Evolutionary conservation across 2,329 filamentous ascomycete genomes (phyloP).

Genomic region (Claviceps pazoutovae): DNA sequence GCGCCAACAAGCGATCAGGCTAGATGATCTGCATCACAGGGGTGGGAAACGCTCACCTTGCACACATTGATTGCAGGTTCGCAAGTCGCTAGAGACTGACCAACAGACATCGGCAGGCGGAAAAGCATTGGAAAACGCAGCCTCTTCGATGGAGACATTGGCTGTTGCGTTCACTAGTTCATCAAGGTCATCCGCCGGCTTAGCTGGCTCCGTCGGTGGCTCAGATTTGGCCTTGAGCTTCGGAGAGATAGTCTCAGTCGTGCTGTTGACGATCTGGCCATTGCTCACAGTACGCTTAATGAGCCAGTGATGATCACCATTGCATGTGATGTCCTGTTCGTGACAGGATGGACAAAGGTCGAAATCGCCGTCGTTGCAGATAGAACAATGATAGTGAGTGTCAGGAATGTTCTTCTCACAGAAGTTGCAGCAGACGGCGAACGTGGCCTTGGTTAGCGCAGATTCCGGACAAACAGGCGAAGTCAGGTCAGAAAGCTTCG

Average conservation of each 20-base stretch:
- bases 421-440: conserved; percentile 87
- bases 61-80: conserved; percentile 57
- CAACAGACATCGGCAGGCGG: background rate
- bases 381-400: conserved; percentile 86
- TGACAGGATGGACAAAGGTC: conserved; percentile 80
- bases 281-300: conserved; percentile 77
- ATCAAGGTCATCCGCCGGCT: background rate
- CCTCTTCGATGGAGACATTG: background rate
- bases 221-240: conserved; percentile 32
- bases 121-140: background rate
- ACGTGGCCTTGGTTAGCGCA: conserved; percentile 20
- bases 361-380: conserved; percentile 86
- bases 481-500: background rate
- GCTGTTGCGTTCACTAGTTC: background rate
- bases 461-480: background rate
- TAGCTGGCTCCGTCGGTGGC: conserved; percentile 1
- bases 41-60: conserved; percentile 17
- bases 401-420: conserved; percentile 69
- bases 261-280: conserved; percentile 71
- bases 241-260: conserved; percentile 63
- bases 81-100: conserved; percentile 24
- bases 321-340: conserved; percentile 60
- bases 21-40: background rate
- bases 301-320: conserved; percentile 73
- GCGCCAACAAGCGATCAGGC: background rate